Conservation (phyloP, 2,329 filamentous ascomycete genomes). For the Ceratocystis smalleyi region DNA sequence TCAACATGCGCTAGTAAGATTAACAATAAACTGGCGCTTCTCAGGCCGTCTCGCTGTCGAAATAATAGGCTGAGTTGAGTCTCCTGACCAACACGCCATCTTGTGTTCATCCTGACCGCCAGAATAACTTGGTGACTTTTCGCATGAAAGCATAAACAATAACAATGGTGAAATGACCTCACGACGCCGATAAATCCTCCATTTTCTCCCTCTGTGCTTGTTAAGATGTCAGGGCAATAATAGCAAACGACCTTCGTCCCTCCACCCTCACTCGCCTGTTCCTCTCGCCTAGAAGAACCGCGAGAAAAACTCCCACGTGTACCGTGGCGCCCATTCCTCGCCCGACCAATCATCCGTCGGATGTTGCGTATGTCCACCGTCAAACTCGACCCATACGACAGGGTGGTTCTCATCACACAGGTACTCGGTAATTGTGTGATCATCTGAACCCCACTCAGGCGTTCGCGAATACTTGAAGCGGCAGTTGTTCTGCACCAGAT, state of each 20-base stretch:
- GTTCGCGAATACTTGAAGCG: constrained; percentile 20
- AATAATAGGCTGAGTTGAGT: neutral
- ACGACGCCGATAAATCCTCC: neutral
- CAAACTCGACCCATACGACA: constrained; percentile 22
- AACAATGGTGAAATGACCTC: neutral
- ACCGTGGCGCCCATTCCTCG: constrained; percentile 3
- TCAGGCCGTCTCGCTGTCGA: neutral
- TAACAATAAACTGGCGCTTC: neutral
- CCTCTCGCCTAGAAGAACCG: constrained; percentile 14
- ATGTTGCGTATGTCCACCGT: constrained; percentile 14
- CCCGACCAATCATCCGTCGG: constrained; percentile 8
- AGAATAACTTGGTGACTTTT: too few relatives aligned
- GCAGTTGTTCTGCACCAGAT: constrained; percentile 26
- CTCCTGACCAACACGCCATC: neutral
- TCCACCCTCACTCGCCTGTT: neutral
- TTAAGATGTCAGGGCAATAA: too few relatives aligned
- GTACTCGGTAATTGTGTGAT: constrained; percentile 22
- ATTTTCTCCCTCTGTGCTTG: neutral
- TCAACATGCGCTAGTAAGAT: neutral
- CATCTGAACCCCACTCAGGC: constrained; percentile 17
- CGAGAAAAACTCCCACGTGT: constrained; percentile 17
- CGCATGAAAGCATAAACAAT: neutral
- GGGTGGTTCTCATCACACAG: constrained; percentile 20
- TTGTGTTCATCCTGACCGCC: too few relatives aligned
- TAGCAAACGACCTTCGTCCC: too few relatives aligned